Conservation (phyloP, 805 yeast genomes). For the Starmerella ratchasimensis region DNA sequence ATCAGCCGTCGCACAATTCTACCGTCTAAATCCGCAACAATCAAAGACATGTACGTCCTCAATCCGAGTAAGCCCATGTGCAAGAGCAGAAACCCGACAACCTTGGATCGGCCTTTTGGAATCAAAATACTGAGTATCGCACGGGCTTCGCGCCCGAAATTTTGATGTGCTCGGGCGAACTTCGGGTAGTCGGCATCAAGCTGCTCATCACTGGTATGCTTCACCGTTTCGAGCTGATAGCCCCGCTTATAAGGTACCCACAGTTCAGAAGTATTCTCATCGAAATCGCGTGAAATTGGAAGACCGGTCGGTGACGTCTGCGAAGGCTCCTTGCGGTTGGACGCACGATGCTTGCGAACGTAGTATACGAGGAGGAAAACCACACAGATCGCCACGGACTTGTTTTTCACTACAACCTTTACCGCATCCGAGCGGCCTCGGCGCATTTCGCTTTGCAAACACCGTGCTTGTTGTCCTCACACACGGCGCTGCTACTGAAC, state of each 20-base stretch:
- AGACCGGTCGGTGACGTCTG: not conserved
- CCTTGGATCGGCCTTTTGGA: slow-evolving; percentile 59
- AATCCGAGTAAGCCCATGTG: slow-evolving; percentile 64
- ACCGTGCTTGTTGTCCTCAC: too few species aligned
- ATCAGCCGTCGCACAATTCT: slow-evolving; percentile 81
- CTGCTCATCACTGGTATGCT: slow-evolving; percentile 7
- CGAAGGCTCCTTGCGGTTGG: not conserved
- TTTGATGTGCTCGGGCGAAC: slow-evolving; percentile 32
- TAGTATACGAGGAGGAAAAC: slow-evolving; percentile 1
- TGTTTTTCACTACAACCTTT: not conserved
- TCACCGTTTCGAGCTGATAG: slow-evolving; percentile 1
- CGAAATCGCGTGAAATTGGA: not conserved
- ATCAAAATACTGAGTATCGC: slow-evolving; percentile 71
- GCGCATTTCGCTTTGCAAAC: too few species aligned
- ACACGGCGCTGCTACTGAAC: too few species aligned
- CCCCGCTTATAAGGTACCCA: slow-evolving; percentile 1
- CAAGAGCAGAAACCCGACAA: slow-evolving; percentile 47
- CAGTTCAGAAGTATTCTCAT: not conserved
- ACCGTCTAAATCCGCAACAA: slow-evolving; percentile 83
- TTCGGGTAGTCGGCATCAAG: slow-evolving; percentile 16
- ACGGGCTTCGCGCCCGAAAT: slow-evolving; percentile 55
- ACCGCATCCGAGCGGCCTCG: not conserved
- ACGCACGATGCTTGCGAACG: not conserved
- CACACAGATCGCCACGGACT: slow-evolving; percentile 1
- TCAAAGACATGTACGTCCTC: slow-evolving; percentile 74